These are phyloP conservation scores for Scleroderma bovista DNA, from an alignment of 768 basidiomycete species.

Conservation along the genomic window DNA sequence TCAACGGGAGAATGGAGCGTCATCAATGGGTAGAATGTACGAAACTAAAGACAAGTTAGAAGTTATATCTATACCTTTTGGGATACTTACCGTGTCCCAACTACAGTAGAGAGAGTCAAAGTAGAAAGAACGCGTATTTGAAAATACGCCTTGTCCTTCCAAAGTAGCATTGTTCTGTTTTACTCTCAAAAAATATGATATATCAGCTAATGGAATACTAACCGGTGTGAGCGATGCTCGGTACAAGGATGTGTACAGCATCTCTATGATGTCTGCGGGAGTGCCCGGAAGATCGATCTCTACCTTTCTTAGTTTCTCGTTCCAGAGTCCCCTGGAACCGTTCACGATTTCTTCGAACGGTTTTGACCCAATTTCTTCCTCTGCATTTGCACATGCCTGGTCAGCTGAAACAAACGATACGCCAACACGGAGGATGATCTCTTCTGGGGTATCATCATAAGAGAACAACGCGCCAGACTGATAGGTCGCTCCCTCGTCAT, in stretches of 20 bases:
- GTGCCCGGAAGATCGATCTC: conserved; percentile 61
- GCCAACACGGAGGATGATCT: conserved; percentile 59
- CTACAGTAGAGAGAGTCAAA: conserved; percentile 72
- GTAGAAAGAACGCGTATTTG: conserved; percentile 52
- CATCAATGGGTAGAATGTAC: conserved; percentile 66
- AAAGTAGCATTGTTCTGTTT: conserved; percentile 63
- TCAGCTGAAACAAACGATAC: conserved; percentile 59
- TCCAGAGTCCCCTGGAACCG: conserved; percentile 53
- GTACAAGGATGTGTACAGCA: conserved; percentile 66
- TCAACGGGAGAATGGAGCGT: conserved; percentile 61
- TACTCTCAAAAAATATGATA: background rate
- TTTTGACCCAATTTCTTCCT: conserved; percentile 51
- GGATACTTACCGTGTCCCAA: conserved; percentile 43
- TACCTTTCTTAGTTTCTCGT: conserved; percentile 59
- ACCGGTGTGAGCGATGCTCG: conserved; percentile 61
- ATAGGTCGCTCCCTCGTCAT: conserved; percentile 54
- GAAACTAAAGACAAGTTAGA: conserved; percentile 38
- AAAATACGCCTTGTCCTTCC: conserved; percentile 59
- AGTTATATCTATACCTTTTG: background rate
- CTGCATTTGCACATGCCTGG: conserved; percentile 66
- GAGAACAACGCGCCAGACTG: conserved; percentile 68
- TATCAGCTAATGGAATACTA: conserved; percentile 14
- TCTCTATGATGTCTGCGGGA: conserved; percentile 58
- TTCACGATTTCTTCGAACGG: conserved; percentile 56
- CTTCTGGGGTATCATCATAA: conserved; percentile 37